Conservation (phyloP, 176 grass and related monocot species). For the Chloris gayana region DNA sequence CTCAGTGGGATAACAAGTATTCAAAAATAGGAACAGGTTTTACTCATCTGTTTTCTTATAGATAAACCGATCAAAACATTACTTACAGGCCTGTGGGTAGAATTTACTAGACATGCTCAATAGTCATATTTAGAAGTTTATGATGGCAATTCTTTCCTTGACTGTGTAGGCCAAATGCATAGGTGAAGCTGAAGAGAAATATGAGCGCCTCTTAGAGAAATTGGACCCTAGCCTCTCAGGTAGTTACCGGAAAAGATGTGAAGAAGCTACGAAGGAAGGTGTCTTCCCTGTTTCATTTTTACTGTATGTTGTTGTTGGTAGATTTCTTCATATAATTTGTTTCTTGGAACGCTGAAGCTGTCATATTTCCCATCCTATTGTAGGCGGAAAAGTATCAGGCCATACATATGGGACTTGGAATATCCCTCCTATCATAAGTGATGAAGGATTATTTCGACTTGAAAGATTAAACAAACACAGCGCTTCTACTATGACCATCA, state of each 20-base stretch:
- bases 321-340: conserved; percentile 12
- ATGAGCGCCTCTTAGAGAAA: conserved; percentile 64
- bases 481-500: conserved; percentile 11
- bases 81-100: conserved; percentile 4
- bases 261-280: conserved; percentile 93
- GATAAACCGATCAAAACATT: conserved; percentile 11
- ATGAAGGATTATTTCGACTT: conserved; percentile 64
- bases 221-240: conserved; percentile 61
- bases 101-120: conserved; percentile 7
- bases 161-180: conserved; percentile 76
- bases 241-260: conserved; percentile 82
- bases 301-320: conserved; percentile 24
- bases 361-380: conserved; percentile 14
- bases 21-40: not conserved
- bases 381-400: conserved; percentile 65
- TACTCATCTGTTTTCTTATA: not conserved
- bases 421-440: conserved; percentile 76
- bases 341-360: not conserved
- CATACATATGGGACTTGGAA: conserved; percentile 85
- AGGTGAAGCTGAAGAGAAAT: conserved; percentile 73
- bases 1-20: not conserved
- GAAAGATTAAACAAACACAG: conserved; percentile 38
- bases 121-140: not conserved
- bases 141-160: conserved; percentile 17
- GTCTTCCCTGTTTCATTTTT: conserved; percentile 9